Evolutionary conservation across 108 stramenopile genomes (phyloP).

Genomic region (Poteriospumella lacustris): DNA sequence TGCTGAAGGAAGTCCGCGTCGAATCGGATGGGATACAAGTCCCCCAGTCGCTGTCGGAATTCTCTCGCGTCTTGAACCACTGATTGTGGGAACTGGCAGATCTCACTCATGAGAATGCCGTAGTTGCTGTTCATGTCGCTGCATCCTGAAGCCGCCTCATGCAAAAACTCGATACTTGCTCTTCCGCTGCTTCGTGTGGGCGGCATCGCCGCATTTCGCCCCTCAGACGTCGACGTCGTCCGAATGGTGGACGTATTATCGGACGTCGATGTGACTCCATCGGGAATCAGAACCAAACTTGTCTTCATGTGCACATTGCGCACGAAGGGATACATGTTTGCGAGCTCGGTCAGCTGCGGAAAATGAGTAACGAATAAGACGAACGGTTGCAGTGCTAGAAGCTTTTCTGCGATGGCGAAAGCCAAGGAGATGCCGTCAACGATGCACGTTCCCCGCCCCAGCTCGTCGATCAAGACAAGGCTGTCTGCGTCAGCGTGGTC

Average conservation of each 20-base stretch:
- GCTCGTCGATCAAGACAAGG: constrained; percentile 20
- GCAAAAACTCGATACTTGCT: not conserved
- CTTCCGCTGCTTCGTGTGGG: not conserved
- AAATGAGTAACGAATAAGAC: constrained; percentile 28
- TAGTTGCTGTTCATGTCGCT: not conserved
- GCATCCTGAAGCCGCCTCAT: not conserved
- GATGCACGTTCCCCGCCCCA: constrained; percentile 21
- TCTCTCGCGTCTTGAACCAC: too few relatives aligned
- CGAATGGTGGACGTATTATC: too few relatives aligned
- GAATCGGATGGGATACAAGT: too few relatives aligned
- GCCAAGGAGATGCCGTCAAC: constrained; percentile 20
- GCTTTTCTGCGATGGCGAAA: not conserved
- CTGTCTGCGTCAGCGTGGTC: not conserved
- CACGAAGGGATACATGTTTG: not conserved
- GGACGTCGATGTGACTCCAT: too few relatives aligned
- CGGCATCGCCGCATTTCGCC: not conserved
- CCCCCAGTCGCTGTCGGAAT: too few relatives aligned
- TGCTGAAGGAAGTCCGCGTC: too few relatives aligned
- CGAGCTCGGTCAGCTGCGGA: not conserved
- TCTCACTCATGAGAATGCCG: not conserved
- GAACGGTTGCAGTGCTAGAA: not conserved
- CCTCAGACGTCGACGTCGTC: too few relatives aligned
- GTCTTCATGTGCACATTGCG: constrained; percentile 16
- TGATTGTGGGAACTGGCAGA: too few relatives aligned
- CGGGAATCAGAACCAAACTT: too few relatives aligned